Evolutionary conservation across 108 stramenopile genomes (phyloP).

Genomic region (Nannochloropsis oceanica): DNA sequence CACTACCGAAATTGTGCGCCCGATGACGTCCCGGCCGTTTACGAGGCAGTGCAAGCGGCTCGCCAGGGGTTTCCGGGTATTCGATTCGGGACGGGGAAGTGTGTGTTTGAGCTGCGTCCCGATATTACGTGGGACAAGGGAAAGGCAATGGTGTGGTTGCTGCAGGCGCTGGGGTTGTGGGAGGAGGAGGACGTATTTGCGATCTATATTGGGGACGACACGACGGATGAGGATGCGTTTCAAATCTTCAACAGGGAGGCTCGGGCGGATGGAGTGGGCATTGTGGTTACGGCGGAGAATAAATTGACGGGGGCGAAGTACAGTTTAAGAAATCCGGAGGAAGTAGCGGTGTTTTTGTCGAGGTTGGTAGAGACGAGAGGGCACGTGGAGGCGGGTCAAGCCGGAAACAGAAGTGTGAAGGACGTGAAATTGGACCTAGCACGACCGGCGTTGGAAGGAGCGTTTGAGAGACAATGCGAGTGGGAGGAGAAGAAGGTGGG

Average conservation of each 20-base stretch:
- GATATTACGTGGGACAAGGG: slow-evolving; percentile 33
- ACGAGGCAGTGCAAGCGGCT: neutral
- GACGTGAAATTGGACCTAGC: neutral
- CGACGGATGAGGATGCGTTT: slow-evolving; percentile 30
- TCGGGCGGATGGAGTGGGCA: slow-evolving; percentile 11
- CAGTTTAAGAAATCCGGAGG: slow-evolving; percentile 13
- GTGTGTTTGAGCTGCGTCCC: slow-evolving; percentile 32
- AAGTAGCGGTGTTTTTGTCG: slow-evolving; percentile 10
- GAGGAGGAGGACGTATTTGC: slow-evolving; percentile 9
- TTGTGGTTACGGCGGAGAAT: slow-evolving; percentile 27
- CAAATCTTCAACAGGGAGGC: neutral
- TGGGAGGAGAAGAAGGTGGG: neutral
- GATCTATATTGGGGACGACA: slow-evolving; percentile 26
- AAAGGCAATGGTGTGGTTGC: slow-evolving; percentile 25
- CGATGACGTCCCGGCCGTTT: slow-evolving; percentile 13
- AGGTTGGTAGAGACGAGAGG: neutral
- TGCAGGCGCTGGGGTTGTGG: slow-evolving; percentile 12
- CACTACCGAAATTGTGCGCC: slow-evolving; percentile 27
- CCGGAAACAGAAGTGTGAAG: neutral
- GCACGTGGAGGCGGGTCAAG: neutral
- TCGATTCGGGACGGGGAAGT: slow-evolving; percentile 11
- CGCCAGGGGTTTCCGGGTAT: neutral
- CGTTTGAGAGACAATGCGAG: neutral
- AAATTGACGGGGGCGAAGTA: slow-evolving; percentile 19
- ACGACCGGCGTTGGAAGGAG: neutral